Base-by-base conservation (phyloP, 2,329 filamentous ascomycete genomes). In the Ilyonectria robusta region DNA sequence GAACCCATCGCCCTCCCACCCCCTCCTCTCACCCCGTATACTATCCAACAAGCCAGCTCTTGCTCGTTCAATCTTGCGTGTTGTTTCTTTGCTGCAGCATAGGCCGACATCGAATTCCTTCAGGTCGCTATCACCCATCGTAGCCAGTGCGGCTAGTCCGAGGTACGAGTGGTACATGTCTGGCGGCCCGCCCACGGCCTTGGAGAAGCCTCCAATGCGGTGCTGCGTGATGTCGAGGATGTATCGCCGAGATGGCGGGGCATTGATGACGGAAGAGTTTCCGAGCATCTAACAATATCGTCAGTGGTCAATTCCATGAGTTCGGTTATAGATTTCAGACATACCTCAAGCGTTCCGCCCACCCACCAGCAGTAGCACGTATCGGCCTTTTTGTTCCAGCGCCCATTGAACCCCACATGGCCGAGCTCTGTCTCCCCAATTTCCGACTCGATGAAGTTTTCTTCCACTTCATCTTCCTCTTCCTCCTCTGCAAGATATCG, bases 361-460 rank as follows among this genome's bases (percentile, higher is more conserved):
- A 93, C 94, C 96, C 96, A 99, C 85, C 95, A 99, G 23, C 90
- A 92, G 80, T 99, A 99, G 82, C 96, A 99, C 0, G 96, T 98
- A 81, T 99, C 96, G 10, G 93, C 93, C 54, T 91, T 87, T 80
- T 99, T 99, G 83, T 97, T 98, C 78, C 89, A 91, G 56, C 96
- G 90, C 29, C 96, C 96, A 76, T 97, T 97, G 82, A 97, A 94
- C 10, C 95, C 96, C 1, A 94, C 87, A 75, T 87, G 88, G 10
- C 83, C 80, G 70, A 76, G 4, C 53, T 66, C 4, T 80, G 76
- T 75, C 1, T 77, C 74, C 1, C 80, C 79, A n/a, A 84, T 72
- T 54, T 78, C 74, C 1, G 75, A 60, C 65, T 80, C 73, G 29
- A 81, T 68, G n/a, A 78, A 77, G 46, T 81, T 82, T 1, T 83